Evolutionary conservation across 2,329 filamentous ascomycete genomes (phyloP), one percentile per base, ranked within the genome.

Genomic region (Domatiomyces catenatus): DNA sequence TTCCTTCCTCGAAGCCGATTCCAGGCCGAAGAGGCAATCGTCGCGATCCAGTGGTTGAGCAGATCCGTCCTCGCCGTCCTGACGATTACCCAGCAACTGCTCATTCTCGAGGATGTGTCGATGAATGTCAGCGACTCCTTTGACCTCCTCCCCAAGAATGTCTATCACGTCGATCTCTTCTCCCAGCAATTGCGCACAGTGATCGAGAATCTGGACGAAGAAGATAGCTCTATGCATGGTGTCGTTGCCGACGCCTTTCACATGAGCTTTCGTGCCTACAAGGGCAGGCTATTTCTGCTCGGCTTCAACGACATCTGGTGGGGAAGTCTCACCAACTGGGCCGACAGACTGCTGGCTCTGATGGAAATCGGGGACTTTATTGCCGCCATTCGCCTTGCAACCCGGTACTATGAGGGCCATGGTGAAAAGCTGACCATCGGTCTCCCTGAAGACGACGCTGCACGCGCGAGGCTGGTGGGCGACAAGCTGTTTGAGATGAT

Each of bases 311-410:
- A 96, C 62, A 73, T 95, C 42, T 86, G 87, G 0, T 86, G 96
- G 46, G 92, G 92, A 1, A 85, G 84, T 3, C 69, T 98, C 32
- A 96, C 92, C 0, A 98, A 98, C 59, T 98, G 92, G 92, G 90
- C 92, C 2, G 92, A 98, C 66, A 77, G 92, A 42, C 72, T 98
- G 17, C 81, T 95, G 57, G 89, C 90, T 0, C 74, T 96, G 59
- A 95, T 98, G 86, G 89, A 96, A 64, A 80, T 88, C 51, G 92
- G 92, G n/a, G 88, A 96, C 66, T 94, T 94, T 62, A 84, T 98
- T 56, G 84, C 81, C 10, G 89, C 92, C 1, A 94, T 98, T 53
- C 78, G 83, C 56, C 74, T 98, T 52, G 93, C 90, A 8, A 94
- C 88, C 0, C 84, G 84, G 0, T 98, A 96, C 66, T 96, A 94